Percentiles rank a stretch among this genome's conserved stretches.
Evolutionary conservation across 2,329 filamentous ascomycete genomes (phyloP).

Genomic region (Monilinia vaccinii-corymbosi): DNA sequence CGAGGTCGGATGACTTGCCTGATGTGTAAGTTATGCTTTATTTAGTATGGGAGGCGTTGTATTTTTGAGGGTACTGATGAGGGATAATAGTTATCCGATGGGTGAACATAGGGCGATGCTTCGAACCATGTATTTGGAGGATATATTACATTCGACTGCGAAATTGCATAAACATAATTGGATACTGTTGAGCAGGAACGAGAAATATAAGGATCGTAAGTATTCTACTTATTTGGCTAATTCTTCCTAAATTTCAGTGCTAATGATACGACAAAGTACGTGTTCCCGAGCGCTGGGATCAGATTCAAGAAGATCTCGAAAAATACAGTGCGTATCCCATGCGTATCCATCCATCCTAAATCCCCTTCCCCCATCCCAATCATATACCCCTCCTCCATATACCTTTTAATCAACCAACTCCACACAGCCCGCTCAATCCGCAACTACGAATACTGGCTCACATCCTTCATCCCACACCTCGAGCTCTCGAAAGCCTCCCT

Average conservation of each 20-base stretch:
- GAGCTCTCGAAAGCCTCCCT: neutral
- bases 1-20: neutral
- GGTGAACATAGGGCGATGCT: constrained; percentile 11
- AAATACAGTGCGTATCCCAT: constrained; percentile 15
- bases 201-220: constrained; percentile 14
- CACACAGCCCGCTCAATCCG: constrained; percentile 11
- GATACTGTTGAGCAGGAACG: constrained; percentile 14
- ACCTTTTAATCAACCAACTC: neutral
- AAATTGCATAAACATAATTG: constrained; percentile 16
- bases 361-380: neutral
- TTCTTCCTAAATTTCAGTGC: neutral
- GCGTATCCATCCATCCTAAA: neutral
- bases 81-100: constrained; percentile 1
- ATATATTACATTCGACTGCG: constrained; percentile 13
- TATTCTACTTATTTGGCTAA: neutral
- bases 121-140: constrained; percentile 13
- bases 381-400: no score
- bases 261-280: constrained; percentile 4
- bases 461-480: neutral
- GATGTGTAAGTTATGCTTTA: neutral
- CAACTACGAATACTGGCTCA: constrained; percentile 13
- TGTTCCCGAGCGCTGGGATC: constrained; percentile 11
- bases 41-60: neutral
- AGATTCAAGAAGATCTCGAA: constrained; percentile 14
- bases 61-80: neutral